Evolutionary conservation across 2,329 filamentous ascomycete species (phyloP).

Genomic region (Venturia carpophila): DNA sequence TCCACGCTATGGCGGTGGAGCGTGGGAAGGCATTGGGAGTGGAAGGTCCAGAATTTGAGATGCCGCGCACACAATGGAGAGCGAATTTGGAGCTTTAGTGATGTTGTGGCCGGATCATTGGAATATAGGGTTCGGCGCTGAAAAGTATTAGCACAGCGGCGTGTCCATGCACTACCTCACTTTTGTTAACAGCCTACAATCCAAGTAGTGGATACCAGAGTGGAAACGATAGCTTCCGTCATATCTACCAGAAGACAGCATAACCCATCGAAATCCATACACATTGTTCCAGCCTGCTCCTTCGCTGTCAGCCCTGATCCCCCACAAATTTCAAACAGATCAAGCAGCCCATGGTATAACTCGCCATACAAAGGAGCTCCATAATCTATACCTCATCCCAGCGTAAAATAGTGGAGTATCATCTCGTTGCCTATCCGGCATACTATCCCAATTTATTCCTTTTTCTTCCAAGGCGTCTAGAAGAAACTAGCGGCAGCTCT

Average conservation of each 20-base stretch:
- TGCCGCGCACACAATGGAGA: neutral
- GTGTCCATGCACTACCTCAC: too few species aligned
- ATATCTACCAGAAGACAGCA: neutral
- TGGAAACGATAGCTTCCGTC: neutral
- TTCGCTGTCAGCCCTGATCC: neutral
- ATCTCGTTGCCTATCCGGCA: neutral
- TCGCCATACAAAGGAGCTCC: neutral
- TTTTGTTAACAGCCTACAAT: too few species aligned
- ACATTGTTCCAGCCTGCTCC: conserved; percentile 7
- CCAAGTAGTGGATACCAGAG: neutral
- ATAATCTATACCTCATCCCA: neutral
- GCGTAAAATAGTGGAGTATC: conserved; percentile 5
- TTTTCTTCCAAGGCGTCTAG: conserved; percentile 8
- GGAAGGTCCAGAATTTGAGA: neutral
- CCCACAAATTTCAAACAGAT: neutral
- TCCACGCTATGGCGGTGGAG: conserved; percentile 19
- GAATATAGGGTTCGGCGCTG: too few species aligned
- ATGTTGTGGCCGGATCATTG: too few species aligned
- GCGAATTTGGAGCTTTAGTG: neutral
- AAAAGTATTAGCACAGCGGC: too few species aligned
- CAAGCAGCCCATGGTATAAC: neutral
- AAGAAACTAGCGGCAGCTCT: conserved; percentile 26
- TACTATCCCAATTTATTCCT: neutral
- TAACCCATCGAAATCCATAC: too few species aligned
- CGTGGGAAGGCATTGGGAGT: neutral